Evolutionary conservation across 345 rosid genomes (phyloP), one percentile per base, ranked within the genome.

Genomic region (Heritiera fomes): DNA sequence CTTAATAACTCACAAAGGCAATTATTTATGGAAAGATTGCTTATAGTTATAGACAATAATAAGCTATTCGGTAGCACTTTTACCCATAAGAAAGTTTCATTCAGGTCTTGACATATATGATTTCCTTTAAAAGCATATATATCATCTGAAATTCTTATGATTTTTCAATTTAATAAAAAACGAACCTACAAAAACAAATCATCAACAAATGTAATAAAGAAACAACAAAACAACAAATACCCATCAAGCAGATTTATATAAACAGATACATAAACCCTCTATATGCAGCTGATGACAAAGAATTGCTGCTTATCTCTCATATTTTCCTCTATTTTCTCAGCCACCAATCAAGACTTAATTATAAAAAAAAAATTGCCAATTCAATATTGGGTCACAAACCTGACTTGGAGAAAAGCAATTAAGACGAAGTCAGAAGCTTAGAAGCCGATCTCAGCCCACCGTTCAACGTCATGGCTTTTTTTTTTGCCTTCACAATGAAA

Each of bases 391-490:
- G 58, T 73, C 53, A 52, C 82, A 15, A 58, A 91, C 98, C 98
- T 77, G 96, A 87, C 71, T 84, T 90, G 76, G 89, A 83, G 38
- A 88, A 41, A 59, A 90, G 69, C 58, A 92, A 81, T 73, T 85
- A 87, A 40, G 97, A 84, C 47, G 87, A 87, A 34, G 84, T 76
- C 0, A 94, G 53, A 23, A 94, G 84, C 91, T 75, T 92, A 6
- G 98, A 84, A 45, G 87, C 87, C 59, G 94, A 91, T 90, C 93
- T 87, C 65, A 94, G 46, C 2, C 92, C 90, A 34, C 81, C 87
- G 86, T 83, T 90, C 88, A 90, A 77, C 86, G 95, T 92, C 94
- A 90, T 91, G 62, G 61, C 79, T 69, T 4, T 45, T 46, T 9
- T 11, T 11, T 64, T n/a, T n/a, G n/a, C n/a, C n/a, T n/a, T n/a